phyloP scores from a whole-genome alignment of 2,329 filamentous ascomycete genomes.

The Alternaria sp. region DNA sequence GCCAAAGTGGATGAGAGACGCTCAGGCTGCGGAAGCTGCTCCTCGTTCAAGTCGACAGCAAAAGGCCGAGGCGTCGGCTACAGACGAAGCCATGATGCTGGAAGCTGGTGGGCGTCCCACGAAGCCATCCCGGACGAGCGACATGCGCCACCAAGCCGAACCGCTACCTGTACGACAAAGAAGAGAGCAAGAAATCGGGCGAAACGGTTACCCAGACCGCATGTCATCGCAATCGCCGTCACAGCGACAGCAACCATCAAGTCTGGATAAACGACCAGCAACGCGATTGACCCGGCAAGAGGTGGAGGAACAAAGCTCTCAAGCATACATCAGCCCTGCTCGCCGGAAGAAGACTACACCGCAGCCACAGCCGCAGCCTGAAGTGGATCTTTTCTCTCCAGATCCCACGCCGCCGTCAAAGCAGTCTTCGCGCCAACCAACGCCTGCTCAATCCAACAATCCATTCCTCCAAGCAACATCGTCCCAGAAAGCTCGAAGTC shows the following conservation, averaged over 20 bases:
- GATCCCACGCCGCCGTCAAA: constrained; percentile 32
- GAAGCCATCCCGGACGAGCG: constrained; percentile 42
- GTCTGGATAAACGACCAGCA: constrained; percentile 51
- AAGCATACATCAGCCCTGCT: constrained; percentile 87
- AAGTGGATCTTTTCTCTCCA: constrained; percentile 66
- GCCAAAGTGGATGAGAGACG: constrained; percentile 94
- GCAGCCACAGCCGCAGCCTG: constrained; percentile 51
- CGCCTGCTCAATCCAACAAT: constrained; percentile 47
- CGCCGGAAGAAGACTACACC: constrained; percentile 73
- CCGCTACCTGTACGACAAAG: constrained; percentile 30
- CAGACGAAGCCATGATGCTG: constrained; percentile 74
- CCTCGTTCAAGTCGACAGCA: constrained; percentile 28
- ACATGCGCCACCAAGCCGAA: constrained; percentile 30
- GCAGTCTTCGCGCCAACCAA: constrained; percentile 36
- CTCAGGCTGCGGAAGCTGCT: constrained; percentile 51
- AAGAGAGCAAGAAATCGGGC: constrained; percentile 28
- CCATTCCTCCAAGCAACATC: constrained; percentile 44
- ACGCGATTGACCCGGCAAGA: constrained; percentile 73
- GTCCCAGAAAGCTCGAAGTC: constrained; percentile 39
- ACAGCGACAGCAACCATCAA: constrained; percentile 42
- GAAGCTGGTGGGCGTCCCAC: constrained; percentile 69
- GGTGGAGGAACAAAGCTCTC: constrained; percentile 78
- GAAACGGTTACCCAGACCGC: constrained; percentile 44
- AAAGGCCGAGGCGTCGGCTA: constrained; percentile 41
- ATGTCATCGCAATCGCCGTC: constrained; percentile 49